phyloP scores from a whole-genome alignment of 371 early-diverging fungal genomes.

The Circinella umbellata region DNA sequence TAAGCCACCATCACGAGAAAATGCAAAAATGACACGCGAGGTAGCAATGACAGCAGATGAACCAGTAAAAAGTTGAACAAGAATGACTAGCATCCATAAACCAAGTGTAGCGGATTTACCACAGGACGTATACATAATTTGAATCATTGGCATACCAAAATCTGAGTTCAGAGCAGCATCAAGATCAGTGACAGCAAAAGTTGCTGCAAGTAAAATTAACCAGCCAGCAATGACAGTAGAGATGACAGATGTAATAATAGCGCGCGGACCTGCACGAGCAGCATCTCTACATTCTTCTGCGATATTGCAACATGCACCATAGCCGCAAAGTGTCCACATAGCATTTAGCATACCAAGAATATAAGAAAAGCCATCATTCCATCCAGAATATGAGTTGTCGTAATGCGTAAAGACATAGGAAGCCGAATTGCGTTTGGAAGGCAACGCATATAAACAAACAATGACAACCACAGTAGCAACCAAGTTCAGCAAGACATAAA shows the following conservation, averaged over 20 bases:
- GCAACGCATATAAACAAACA: constrained; percentile 15
- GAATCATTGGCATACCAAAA: constrained; percentile 29
- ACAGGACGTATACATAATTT: constrained; percentile 30
- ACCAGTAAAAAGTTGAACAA: constrained; percentile 20
- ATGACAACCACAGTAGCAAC: constrained; percentile 21
- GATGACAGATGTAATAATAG: constrained; percentile 50
- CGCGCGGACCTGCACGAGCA: constrained; percentile 55
- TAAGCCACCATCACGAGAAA: constrained; percentile 69
- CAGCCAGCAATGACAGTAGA: constrained; percentile 40
- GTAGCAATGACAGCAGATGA: constrained; percentile 17
- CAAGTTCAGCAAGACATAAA: constrained; percentile 19
- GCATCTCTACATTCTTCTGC: constrained; percentile 65
- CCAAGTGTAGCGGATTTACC: constrained; percentile 20
- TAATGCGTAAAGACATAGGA: constrained; percentile 20
- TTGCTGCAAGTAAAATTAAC: constrained; percentile 35
- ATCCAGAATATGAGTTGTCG: constrained; percentile 16
- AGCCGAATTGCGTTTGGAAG: constrained; percentile 16
- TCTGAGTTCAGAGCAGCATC: constrained; percentile 32
- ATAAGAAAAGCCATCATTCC: constrained; percentile 18
- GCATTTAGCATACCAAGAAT: constrained; percentile 21
- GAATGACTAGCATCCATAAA: constrained; percentile 19
- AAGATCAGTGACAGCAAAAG: constrained; percentile 34
- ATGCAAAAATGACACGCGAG: constrained; percentile 67
- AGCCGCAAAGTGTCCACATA: constrained; percentile 51
- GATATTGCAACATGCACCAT: constrained; percentile 66